A percentile compares a stretch with the other conserved stretches of the same genome.
phyloP scores from a whole-genome alignment of 345 rosid species.

The Adansonia digitata region DNA sequence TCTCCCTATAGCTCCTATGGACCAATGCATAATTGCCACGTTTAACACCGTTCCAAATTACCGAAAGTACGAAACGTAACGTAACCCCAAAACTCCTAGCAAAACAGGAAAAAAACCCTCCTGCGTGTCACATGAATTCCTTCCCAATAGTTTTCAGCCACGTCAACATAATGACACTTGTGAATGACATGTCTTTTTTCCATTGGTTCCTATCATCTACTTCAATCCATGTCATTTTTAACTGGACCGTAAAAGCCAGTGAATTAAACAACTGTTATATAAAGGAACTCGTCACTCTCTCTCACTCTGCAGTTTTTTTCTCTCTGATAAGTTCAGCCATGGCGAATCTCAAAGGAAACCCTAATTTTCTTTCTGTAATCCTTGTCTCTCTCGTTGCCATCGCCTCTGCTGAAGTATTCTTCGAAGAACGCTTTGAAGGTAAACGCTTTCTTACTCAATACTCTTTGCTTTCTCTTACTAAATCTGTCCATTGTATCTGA shows the following conservation, averaged over 20 bases:
- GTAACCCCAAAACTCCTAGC: neutral
- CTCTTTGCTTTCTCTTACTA: neutral
- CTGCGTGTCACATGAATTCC: constrained; percentile 9
- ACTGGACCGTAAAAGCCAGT: neutral
- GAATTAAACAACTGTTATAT: constrained; percentile 15
- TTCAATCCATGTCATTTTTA: constrained; percentile 14
- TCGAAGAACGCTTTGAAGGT: constrained; percentile 95
- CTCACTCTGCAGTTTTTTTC: constrained; percentile 3
- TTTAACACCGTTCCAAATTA: neutral
- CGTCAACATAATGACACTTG: constrained; percentile 31
- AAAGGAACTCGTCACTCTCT: neutral
- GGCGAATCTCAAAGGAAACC: constrained; percentile 32
- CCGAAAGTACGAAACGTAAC: neutral
- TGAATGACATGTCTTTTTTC: neutral
- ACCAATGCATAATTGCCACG: neutral
- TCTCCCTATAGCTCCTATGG: neutral
- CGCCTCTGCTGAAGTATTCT: constrained; percentile 65
- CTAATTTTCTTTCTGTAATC: constrained; percentile 28
- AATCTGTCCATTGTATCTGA: neutral
- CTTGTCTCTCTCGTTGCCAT: constrained; percentile 37
- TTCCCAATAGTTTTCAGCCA: constrained; percentile 36
- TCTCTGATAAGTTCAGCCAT: constrained; percentile 21
- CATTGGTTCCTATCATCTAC: constrained; percentile 16
- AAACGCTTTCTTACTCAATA: constrained; percentile 9
- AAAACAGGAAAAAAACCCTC: neutral